phyloP scores from a whole-genome alignment of 208 protist species.

The Trypanosoma lewisi region DNA sequence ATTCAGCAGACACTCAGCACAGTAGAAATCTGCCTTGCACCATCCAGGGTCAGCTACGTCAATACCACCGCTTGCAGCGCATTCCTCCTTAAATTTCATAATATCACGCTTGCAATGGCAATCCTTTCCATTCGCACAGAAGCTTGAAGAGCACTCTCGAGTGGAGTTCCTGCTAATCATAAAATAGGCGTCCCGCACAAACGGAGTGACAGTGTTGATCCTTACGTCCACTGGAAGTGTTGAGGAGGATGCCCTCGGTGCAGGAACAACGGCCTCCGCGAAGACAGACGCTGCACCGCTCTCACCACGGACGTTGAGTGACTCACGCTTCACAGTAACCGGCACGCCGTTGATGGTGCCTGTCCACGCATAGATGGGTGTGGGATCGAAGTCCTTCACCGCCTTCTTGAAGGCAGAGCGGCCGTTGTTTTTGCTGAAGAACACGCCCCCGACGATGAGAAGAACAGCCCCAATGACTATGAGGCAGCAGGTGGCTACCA shows the following conservation, averaged over 20 bases:
- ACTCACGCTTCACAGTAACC: slow-evolving; percentile 8
- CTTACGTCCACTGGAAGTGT: neutral
- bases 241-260: no score
- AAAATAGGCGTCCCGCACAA: neutral
- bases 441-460: slow-evolving; percentile 9
- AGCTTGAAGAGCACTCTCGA: neutral
- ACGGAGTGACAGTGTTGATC: slow-evolving; percentile 2
- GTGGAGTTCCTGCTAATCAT: neutral
- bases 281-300: slow-evolving; percentile 3
- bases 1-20: slow-evolving; percentile 3
- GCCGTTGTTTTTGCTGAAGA: neutral
- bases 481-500: slow-evolving; percentile 19
- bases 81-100: slow-evolving; percentile 6
- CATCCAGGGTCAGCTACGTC: neutral
- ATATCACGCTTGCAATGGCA: neutral
- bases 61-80: neutral
- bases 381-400: slow-evolving; percentile 17
- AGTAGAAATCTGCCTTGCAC: neutral
- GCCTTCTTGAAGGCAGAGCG: slow-evolving; percentile 8
- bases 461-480: slow-evolving; percentile 21
- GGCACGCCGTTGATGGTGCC: slow-evolving; percentile 4
- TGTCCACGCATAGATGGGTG: slow-evolving; percentile 7
- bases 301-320: slow-evolving; percentile 14
- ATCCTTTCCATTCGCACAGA: neutral
- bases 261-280: slow-evolving; percentile 5